Base-by-base conservation (phyloP, 2,329 filamentous ascomycete species). In the Ophiosphaerella narmari region DNA sequence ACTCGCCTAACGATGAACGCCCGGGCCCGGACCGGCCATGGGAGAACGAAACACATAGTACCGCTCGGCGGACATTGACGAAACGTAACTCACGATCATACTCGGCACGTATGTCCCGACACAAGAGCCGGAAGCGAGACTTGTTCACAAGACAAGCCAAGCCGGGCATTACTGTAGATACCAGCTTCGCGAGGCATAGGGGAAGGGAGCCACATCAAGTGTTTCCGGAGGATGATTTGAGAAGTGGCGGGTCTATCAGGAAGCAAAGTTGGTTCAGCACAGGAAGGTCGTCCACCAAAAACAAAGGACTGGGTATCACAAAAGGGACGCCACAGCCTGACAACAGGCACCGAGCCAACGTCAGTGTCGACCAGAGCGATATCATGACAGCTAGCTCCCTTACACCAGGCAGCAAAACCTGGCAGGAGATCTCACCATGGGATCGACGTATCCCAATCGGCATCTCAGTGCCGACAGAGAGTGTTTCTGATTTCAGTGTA, bases 361-460 rank as follows among this genome's bases (percentile, higher is more conserved):
- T 43, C 5, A 60, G 56, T 29, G 44, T 55, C 18, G 61, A 62
- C 37, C 46, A 37, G 40, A 61, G 57, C 13, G 67, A 70, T 21
- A 57, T 63, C 4, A 60, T 60, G 36, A 71, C 65, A 6, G 64
- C 68, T 7, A 65, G 65, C 12, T 66, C 67, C 7, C 35, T 71
- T 42, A 57, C 64, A 40, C 57, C 69, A 39, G 61, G 60, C 35
- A 63, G 55, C 42, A 70, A 62, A 52, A 65, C 55, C 24, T 74
- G 57, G 66, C 63, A 68, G 31, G 83, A 85, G 53, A 77, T 89
- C 4, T 89, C 87, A 12, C 87, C 88, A 0, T 82, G 81, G 50
- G 85, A 88, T 60, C 79, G 84, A n/a, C 86, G 86, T 1, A 91
- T 91, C 51, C 80, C 88, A 36, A 91, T 90, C 57, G 87, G 87